Conservation (phyloP, 495 filamentous ascomycete species). For the Xylaria bambusicola region DNA sequence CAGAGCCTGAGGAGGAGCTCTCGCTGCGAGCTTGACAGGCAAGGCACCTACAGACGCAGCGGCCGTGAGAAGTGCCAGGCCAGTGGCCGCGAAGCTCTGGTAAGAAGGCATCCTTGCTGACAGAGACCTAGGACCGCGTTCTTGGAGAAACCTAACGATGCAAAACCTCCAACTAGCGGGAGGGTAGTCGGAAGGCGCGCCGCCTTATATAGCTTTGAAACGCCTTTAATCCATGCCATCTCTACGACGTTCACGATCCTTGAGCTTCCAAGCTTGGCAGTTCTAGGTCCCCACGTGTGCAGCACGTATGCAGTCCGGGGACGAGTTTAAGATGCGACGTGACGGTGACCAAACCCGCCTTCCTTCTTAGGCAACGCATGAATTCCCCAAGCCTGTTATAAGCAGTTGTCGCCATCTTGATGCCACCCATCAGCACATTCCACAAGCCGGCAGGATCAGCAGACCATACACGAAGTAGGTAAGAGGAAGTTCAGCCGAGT, state of each 20-base stretch:
- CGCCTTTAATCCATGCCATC: background rate
- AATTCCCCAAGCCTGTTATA: conserved; percentile 9
- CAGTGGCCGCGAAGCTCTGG: conserved; percentile 35
- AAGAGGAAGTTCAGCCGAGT: background rate
- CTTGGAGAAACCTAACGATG: background rate
- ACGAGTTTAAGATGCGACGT: conserved; percentile 15
- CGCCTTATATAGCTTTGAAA: background rate
- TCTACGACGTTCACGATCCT: conserved; percentile 13
- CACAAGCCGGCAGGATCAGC: conserved; percentile 1
- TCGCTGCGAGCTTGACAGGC: conserved; percentile 22
- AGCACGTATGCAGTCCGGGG: conserved; percentile 19
- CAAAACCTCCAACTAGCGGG: background rate
- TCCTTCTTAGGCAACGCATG: conserved; percentile 32
- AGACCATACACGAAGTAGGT: background rate
- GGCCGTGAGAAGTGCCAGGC: conserved; percentile 38
- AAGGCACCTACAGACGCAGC: conserved; percentile 20
- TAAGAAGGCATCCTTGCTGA: conserved; percentile 30
- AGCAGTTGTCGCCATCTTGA: background rate
- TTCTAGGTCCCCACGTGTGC: conserved; percentile 1
- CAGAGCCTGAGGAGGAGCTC: conserved; percentile 38
- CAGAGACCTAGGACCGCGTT: background rate
- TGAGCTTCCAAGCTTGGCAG: background rate
- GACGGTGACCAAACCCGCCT: conserved; percentile 25
- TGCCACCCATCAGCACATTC: background rate
- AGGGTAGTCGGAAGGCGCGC: no score